Base-by-base conservation (phyloP, 768 basidiomycete genomes). In the Suillus paluster region DNA sequence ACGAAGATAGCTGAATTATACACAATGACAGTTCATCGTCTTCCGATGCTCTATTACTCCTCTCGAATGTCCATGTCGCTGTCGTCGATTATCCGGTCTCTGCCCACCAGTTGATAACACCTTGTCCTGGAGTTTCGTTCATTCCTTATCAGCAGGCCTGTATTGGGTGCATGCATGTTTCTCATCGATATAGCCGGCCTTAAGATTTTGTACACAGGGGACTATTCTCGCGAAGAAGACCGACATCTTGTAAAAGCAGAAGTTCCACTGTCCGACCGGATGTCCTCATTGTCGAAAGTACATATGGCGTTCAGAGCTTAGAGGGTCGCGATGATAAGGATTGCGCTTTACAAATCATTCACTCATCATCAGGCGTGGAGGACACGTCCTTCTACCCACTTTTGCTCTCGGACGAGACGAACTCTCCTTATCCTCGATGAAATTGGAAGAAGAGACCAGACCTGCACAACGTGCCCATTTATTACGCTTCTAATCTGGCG, bases 71-170 rank as follows among this genome's bases (percentile, higher is more conserved):
- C 88, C 34, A 88, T 94, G 86, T 95, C 94, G 3, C 79, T 95
- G 41, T 86, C 91, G 21, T 89, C 88, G n/a, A 95, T 97, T 68
- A 94, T 53, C 89, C 95, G 2, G 89, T 98, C 61, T 95, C 95
- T 27, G 92, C 89, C 38, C 95, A 97, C 74, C 95, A 97, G 72
- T 84, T 97, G 60, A 97, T 97, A 59, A 90, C 88, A 5, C 89
- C 95, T 3, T 96, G 91, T 70, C 93, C 96, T 62, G 95, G 95
- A 55, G 85, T 99, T 53, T 88, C 94, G 1, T 99, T 99, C 76
- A 99, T 95, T 2, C 96, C 97, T 1, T 99, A 99, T 75, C 97
- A 98, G 97, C 97, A 33, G 97, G 97, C 5, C 97, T 71, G 97
- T 99, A 55, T 82, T 99, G 1, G 97, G 97, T 15, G 97, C 97